These are phyloP conservation scores for Porosira glacialis DNA, from an alignment of 352 stramenopile species.

Conservation along the genomic window DNA sequence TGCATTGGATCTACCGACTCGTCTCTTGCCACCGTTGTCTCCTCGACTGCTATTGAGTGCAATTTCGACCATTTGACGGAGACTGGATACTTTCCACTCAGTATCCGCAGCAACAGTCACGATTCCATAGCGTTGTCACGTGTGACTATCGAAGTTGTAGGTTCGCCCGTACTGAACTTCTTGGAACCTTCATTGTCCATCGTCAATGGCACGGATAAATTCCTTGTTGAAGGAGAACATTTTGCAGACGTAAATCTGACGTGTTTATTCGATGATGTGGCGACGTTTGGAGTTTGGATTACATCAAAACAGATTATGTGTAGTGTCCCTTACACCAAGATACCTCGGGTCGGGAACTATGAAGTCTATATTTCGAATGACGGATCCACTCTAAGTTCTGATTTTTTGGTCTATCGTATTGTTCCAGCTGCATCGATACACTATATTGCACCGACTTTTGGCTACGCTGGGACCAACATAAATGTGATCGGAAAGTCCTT, in stretches of 20 bases:
- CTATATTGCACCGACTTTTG: conserved; percentile 18
- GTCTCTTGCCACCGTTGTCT: conserved; percentile 2
- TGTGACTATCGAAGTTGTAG: conserved; percentile 32
- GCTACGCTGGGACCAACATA: conserved; percentile 27
- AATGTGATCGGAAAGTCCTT: conserved; percentile 42
- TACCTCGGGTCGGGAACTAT: conserved; percentile 18
- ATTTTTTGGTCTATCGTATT: conserved; percentile 19
- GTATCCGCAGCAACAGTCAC: conserved; percentile 18
- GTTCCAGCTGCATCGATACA: conserved; percentile 34
- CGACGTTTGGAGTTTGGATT: conserved; percentile 25
- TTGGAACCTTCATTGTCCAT: conserved; percentile 29
- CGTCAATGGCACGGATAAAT: conserved; percentile 8
- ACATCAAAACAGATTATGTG: conserved; percentile 31
- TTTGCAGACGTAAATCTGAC: conserved; percentile 39
- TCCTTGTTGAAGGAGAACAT: conserved; percentile 38
- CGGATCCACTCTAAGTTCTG: conserved; percentile 5
- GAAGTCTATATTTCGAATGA: conserved; percentile 39
- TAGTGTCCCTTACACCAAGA: conserved; percentile 11
- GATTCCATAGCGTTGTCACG: conserved; percentile 24
- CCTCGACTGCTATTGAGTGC: conserved; percentile 8
- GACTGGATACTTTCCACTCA: conserved; percentile 16
- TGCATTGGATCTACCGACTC: conserved; percentile 20
- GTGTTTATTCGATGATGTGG: conserved; percentile 27
- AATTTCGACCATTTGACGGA: conserved; percentile 11
- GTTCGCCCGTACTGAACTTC: conserved; percentile 16